A percentile compares a stretch with the other conserved stretches of the same genome.
Conservation (phyloP, 495 filamentous ascomycete genomes). For the Parathielavia appendiculata region DNA sequence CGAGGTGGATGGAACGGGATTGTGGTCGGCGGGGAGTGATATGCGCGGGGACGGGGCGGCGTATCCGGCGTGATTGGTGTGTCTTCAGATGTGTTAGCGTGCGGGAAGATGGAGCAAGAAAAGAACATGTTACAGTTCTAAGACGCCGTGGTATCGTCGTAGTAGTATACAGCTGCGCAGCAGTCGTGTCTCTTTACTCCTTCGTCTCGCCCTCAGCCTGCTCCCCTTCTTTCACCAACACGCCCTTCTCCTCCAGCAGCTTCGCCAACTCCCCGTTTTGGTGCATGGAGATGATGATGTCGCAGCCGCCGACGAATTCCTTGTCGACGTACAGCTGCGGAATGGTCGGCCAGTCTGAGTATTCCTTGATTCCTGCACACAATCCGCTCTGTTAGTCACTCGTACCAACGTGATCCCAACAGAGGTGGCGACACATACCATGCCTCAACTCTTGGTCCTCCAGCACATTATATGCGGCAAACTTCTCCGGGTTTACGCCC, state of each 20-base stretch:
- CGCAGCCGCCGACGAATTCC: constrained; percentile 94
- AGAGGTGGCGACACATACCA: constrained; percentile 58
- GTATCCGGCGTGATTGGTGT: constrained; percentile 47
- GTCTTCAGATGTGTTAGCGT: neutral
- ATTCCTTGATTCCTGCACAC: constrained; percentile 85
- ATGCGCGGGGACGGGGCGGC: constrained; percentile 81
- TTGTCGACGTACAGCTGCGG: constrained; percentile 92
- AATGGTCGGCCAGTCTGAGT: constrained; percentile 97
- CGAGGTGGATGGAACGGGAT: constrained; percentile 58
- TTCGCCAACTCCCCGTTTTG: constrained; percentile 91
- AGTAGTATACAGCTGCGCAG: constrained; percentile 11
- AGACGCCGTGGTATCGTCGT: constrained; percentile 10
- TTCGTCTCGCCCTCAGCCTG: constrained; percentile 21
- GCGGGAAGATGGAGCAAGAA: neutral
- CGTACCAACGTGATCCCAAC: neutral
- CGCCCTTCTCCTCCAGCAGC: constrained; percentile 82
- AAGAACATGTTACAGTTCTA: constrained; percentile 8
- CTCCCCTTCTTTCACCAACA: constrained; percentile 44
- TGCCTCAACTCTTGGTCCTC: constrained; percentile 82
- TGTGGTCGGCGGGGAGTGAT: constrained; percentile 88
- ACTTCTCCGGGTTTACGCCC: constrained; percentile 94
- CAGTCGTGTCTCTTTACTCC: constrained; percentile 13
- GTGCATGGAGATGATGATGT: constrained; percentile 96
- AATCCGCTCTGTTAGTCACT: constrained; percentile 1
- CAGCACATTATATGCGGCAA: constrained; percentile 92